phyloP scores from a whole-genome alignment of 164 flowering plant species.

The Stephania cephalantha region DNA sequence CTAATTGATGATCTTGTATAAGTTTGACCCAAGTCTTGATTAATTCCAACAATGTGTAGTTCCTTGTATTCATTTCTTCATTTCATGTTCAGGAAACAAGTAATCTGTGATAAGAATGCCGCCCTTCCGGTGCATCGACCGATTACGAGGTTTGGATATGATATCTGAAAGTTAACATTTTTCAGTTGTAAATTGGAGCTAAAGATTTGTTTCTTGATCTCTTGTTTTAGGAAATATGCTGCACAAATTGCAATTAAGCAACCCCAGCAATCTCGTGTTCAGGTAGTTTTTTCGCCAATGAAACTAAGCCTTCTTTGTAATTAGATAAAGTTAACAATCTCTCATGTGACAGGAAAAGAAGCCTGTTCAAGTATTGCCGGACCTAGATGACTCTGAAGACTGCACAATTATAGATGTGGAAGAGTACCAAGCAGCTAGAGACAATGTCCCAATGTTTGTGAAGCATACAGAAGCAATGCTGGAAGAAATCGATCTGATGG shows the following conservation, averaged over 20 bases:
- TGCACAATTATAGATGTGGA: conserved; percentile 44
- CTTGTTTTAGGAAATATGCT: conserved; percentile 56
- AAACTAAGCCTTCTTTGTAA: neutral
- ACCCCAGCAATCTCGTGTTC: conserved; percentile 16
- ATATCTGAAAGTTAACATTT: neutral
- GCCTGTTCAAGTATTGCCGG: conserved; percentile 13
- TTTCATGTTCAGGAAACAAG: conserved; percentile 33
- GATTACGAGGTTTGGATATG: conserved; percentile 51
- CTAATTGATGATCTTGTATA: neutral
- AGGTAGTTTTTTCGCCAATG: conserved; percentile 22
- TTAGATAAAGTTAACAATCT: no score
- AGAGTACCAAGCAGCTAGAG: conserved; percentile 24
- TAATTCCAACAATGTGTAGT: neutral
- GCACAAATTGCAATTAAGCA: conserved; percentile 57
- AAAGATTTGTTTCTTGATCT: conserved; percentile 8
- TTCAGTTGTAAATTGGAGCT: neutral
- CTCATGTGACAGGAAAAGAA: conserved; percentile 13
- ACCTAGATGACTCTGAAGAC: conserved; percentile 28
- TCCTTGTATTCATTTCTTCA: neutral
- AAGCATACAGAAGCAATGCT: conserved; percentile 69
- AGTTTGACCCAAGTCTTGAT: neutral
- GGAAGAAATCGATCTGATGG: conserved; percentile 69
- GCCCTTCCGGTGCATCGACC: conserved; percentile 52
- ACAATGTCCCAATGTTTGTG: conserved; percentile 55
- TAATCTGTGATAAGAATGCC: conserved; percentile 31